Base-by-base conservation (phyloP, 768 basidiomycete genomes). In the Leccinellum luteum region DNA sequence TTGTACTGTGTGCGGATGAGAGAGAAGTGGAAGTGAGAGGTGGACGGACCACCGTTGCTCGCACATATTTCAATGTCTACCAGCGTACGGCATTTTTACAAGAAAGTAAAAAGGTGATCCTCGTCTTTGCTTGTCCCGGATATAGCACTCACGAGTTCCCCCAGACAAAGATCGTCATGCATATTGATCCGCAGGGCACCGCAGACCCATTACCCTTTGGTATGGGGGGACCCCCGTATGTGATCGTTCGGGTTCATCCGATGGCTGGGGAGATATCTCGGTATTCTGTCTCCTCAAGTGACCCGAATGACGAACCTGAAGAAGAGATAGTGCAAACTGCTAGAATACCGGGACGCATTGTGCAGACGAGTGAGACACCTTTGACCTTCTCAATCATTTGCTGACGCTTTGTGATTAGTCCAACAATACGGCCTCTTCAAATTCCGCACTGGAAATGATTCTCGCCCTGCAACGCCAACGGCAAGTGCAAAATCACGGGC, bases 31-130 rank as follows among this genome's bases (percentile, higher is more conserved):
- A 93, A 67, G 81, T 77, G 19, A 80, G 81, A 56, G 76, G 76
- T 47, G 85, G 86, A 12, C 81, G 78, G 60, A 73, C 78, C 28
- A 90, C 87, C 10, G 67, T 81, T 51, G 92, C 92, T 15, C 81
- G 85, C 57, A 86, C 91, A n/a, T 96, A 88, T 70, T 95, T 86
- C 75, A 94, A 95, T 65, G 82, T 96, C 17, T 96, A 94, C 69
- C 86, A 91, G 64, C 79, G 90, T 43, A 88, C 84, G 12, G 86
- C 86, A 3, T 94, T 90, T 68, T 74, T 94, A 10, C 83, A 85
- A 64, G 89, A 93, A 66, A 74, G 75, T 3, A 89, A 85, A 73
- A 95, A 95, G 83, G 94, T 92, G 51, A 50, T 73, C 58, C 19
- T 32, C 23, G 27, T 35, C 38, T 53, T 53, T 43, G 28, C n/a